Evolutionary conservation across 352 stramenopile genomes (phyloP), one percentile per base, ranked within the genome.

Genomic region (Albugo laibachii): DNA sequence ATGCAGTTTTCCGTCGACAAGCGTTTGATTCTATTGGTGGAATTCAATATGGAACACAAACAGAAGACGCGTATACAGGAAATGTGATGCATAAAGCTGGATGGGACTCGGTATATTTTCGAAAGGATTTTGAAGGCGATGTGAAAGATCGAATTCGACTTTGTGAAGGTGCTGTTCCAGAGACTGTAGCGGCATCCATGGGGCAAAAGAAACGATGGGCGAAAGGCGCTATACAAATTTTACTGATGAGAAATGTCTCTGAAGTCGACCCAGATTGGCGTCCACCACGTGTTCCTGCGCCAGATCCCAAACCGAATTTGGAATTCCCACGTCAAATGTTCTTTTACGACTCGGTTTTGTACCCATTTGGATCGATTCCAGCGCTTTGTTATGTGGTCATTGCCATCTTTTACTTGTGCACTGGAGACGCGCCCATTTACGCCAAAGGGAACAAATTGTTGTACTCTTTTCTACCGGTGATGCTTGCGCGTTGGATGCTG

Each of bases 1-100:
- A 56, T 31, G 54, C 56, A 11, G 56, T 55, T 11, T 61, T 61
- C 45, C 49, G 46, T 48, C 47, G 54, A 18, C 40, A 59, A 34
- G 54, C 54, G n/a, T 50, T 60, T 13, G 46, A 58, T 39, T 48
- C 41, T 15, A 54, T 59, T 14, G 55, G 55, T 10, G 55, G 55
- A 8, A 60, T 61, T 41, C 46, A 50, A 10, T 49, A 48, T 36
- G 55, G 55, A 11, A 52, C 44, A 35, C 57, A 60, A 44, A 61
- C 55, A 8, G 55, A 61, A 51, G 55, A 61, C 48, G 48, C 48
- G 14, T 53, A 53, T 43, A 53, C 48, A 5, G 48, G 48, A 16
- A 53, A 53, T 31, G 42, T 53, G 21, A 40, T 53, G 48, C 48
- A 53, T 34, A 31, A n/a, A n/a, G 48, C 48, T n/a, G 48, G 48